Conservation (phyloP, 2,329 filamentous ascomycete genomes). For the Allantophomopsis cytisporea region DNA sequence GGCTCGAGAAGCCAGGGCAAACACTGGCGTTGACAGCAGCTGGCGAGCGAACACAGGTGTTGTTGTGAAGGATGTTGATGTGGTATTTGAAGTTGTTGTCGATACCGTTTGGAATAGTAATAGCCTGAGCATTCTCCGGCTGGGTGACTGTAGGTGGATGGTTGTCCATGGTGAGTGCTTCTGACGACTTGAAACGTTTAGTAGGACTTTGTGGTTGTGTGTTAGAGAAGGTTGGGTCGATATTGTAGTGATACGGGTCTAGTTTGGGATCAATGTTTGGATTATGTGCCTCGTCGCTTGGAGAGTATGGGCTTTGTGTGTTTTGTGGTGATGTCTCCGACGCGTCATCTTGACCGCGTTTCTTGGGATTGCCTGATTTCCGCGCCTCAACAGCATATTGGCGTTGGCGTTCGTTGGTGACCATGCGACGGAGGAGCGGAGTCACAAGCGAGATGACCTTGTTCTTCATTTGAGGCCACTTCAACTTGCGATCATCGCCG, state of each 20-base stretch:
- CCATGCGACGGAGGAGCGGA: constrained; percentile 17
- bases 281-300: not conserved
- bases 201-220: not conserved
- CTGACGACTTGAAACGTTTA: not conserved
- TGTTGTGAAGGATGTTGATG: constrained; percentile 12
- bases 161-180: not conserved
- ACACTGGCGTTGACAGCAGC: constrained; percentile 6
- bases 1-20: constrained; percentile 12
- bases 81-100: constrained; percentile 7
- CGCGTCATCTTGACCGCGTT: not conserved
- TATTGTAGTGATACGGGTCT: constrained; percentile 2
- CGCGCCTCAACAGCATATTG: constrained; percentile 13
- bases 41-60: constrained; percentile 8
- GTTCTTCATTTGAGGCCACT: constrained; percentile 15
- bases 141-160: not conserved
- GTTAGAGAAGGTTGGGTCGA: not conserved
- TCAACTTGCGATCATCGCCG: constrained; percentile 10
- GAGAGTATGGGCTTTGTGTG: not conserved
- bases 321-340: not conserved
- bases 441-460: constrained; percentile 14
- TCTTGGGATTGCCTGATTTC: constrained; percentile 3
- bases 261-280: constrained; percentile 5
- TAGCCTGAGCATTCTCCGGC: not conserved
- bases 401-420: constrained; percentile 19
- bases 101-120: not conserved